Evolutionary conservation across 2,329 filamentous ascomycete genomes (phyloP).

Genomic region (Arthrobotrys iridis): DNA sequence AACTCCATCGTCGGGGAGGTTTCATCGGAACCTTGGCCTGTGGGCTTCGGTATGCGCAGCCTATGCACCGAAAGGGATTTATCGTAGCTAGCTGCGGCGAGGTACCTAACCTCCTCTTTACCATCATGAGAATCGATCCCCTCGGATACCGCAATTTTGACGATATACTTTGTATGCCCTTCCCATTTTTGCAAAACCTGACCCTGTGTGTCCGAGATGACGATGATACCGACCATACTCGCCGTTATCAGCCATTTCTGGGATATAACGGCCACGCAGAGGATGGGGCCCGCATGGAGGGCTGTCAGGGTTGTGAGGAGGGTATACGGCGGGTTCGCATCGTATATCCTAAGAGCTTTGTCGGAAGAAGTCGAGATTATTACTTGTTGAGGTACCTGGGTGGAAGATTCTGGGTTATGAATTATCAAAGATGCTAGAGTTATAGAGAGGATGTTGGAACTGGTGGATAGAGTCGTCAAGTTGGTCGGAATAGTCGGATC

Average conservation of each 20-base stretch:
- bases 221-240: slow-evolving; percentile 56
- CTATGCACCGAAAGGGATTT: slow-evolving; percentile 42
- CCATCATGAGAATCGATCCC: not conserved
- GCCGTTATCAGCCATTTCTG: slow-evolving; percentile 54
- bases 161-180: slow-evolving; percentile 56
- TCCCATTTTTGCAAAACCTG: slow-evolving; percentile 27
- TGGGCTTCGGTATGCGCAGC: slow-evolving; percentile 7
- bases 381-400: slow-evolving; percentile 19
- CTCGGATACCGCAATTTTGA: slow-evolving; percentile 54
- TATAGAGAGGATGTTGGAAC: slow-evolving; percentile 64
- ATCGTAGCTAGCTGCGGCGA: slow-evolving; percentile 56
- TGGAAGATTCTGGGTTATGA: slow-evolving; percentile 56
- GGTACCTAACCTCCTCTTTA: slow-evolving; percentile 38
- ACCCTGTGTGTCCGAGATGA: slow-evolving; percentile 47
- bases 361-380: slow-evolving; percentile 59
- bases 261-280: slow-evolving; percentile 52
- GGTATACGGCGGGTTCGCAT: slow-evolving; percentile 28
- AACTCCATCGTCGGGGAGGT: not conserved
- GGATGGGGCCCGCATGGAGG: slow-evolving; percentile 56
- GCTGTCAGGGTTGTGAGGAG: slow-evolving; percentile 47
- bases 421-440: slow-evolving; percentile 58
- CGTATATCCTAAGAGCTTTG: slow-evolving; percentile 65
- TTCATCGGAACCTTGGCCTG: not conserved
- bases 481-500: slow-evolving; percentile 23
- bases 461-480: slow-evolving; percentile 57